A percentile compares a stretch with the other conserved stretches of the same genome.
phyloP scores from a whole-genome alignment of 2,329 filamentous ascomycete genomes.

The Cladorrhinum sp. region DNA sequence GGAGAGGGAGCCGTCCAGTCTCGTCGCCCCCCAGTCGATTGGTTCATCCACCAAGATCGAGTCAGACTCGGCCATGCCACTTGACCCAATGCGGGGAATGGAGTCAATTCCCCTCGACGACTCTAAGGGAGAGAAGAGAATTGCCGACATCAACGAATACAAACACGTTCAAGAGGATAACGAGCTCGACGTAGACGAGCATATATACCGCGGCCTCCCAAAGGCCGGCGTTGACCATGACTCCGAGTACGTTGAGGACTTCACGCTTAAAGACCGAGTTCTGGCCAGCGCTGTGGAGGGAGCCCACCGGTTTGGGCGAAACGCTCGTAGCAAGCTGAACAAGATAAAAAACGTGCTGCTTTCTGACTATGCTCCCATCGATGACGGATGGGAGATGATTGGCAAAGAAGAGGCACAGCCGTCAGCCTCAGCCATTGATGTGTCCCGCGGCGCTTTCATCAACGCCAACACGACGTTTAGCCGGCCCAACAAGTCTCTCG shows the following conservation, averaged over 20 bases:
- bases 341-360: background rate
- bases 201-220: background rate
- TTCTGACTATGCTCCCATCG: background rate
- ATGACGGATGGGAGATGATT: conserved; percentile 14
- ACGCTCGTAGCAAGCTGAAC: background rate
- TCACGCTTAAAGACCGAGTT: background rate
- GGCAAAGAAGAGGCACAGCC: background rate
- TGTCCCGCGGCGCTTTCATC: background rate
- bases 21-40: no score
- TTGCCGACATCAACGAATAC: background rate
- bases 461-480: background rate
- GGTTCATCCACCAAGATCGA: background rate
- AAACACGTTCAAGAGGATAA: no score
- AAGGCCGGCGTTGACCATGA: background rate
- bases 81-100: no score
- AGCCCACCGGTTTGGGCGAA: background rate
- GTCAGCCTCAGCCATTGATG: background rate
- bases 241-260: background rate
- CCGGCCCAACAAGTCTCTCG: no score
- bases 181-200: background rate
- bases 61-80: background rate
- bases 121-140: no score
- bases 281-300: background rate
- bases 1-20: no score
- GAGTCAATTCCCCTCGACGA: background rate